Percentiles rank a stretch among this genome's conserved stretches.
These are phyloP conservation scores for Rhizopus arrhizus DNA, from an alignment of 371 early-diverging fungal genomes.

Conservation along the genomic window DNA sequence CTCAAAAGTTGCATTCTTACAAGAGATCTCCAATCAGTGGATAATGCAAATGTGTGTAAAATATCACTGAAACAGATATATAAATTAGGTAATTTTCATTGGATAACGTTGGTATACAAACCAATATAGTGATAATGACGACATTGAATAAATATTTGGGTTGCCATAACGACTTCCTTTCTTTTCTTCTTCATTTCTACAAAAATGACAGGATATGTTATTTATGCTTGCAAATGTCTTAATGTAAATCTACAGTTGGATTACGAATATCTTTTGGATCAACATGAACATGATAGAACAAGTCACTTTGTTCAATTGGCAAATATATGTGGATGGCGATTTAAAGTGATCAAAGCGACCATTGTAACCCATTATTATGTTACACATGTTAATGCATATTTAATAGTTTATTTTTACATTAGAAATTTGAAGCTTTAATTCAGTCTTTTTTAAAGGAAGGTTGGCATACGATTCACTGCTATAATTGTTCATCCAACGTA, in stretches of 20 bases:
- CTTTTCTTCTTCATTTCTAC: neutral
- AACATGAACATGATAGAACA: conserved; percentile 31
- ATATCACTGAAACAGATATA: no score
- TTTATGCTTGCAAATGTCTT: conserved; percentile 47
- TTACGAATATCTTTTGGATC: conserved; percentile 32
- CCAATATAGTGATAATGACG: no score
- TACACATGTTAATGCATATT: neutral
- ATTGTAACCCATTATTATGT: neutral
- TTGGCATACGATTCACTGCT: conserved; percentile 40
- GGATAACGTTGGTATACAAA: no score
- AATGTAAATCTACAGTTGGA: conserved; percentile 46
- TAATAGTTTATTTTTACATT: neutral
- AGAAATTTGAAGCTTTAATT: conserved; percentile 18
- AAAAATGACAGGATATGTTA: conserved; percentile 36
- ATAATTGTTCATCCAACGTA: conserved; percentile 38
- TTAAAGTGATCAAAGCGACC: conserved; percentile 32
- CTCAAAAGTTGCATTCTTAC: no score
- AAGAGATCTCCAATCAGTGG: no score
- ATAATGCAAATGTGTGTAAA: no score
- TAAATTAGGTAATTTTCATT: no score
- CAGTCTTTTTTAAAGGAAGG: conserved; percentile 16
- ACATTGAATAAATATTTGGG: no score
- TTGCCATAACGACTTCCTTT: neutral
- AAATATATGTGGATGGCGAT: conserved; percentile 38
- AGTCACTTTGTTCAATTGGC: conserved; percentile 18